A percentile compares a stretch with the other conserved stretches of the same genome.
Conservation (phyloP, 1,139 yeast genomes). For the Protomyces arabidopsidicola region DNA sequence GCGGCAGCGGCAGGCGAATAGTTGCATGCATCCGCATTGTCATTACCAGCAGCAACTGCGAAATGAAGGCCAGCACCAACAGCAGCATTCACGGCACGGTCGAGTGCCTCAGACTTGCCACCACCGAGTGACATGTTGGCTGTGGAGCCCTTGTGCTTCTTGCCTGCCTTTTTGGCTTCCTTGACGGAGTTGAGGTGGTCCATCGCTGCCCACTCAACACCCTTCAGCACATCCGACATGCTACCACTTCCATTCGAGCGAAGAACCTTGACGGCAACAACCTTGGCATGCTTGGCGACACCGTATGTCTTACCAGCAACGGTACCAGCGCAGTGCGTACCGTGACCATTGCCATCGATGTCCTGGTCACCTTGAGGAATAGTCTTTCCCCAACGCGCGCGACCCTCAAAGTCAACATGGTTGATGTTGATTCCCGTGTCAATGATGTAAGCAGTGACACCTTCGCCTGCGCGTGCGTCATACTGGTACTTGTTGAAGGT, state of each 20-base stretch:
- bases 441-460: constrained; percentile 81
- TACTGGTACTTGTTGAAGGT: constrained; percentile 80
- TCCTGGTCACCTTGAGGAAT: constrained; percentile 79
- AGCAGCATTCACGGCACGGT: constrained; percentile 56
- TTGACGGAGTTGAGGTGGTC: constrained; percentile 41
- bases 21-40: constrained; percentile 58
- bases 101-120: constrained; percentile 52
- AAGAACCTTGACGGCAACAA: constrained; percentile 56
- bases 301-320: constrained; percentile 58
- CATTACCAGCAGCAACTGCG: constrained; percentile 66
- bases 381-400: constrained; percentile 93
- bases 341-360: constrained; percentile 90
- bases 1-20: constrained; percentile 60
- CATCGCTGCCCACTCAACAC: constrained; percentile 46
- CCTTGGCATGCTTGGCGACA: constrained; percentile 58
- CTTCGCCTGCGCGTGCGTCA: constrained; percentile 81
- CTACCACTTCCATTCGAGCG: constrained; percentile 50
- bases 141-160: constrained; percentile 46
- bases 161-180: constrained; percentile 41
- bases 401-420: constrained; percentile 81
- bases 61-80: constrained; percentile 57
- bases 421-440: constrained; percentile 86
- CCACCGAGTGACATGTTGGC: constrained; percentile 64
- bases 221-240: constrained; percentile 49
- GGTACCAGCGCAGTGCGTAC: constrained; percentile 57